Base-by-base conservation (phyloP, 1,284 basidiomycete species). In the Coriolopsis trogii region DNA sequence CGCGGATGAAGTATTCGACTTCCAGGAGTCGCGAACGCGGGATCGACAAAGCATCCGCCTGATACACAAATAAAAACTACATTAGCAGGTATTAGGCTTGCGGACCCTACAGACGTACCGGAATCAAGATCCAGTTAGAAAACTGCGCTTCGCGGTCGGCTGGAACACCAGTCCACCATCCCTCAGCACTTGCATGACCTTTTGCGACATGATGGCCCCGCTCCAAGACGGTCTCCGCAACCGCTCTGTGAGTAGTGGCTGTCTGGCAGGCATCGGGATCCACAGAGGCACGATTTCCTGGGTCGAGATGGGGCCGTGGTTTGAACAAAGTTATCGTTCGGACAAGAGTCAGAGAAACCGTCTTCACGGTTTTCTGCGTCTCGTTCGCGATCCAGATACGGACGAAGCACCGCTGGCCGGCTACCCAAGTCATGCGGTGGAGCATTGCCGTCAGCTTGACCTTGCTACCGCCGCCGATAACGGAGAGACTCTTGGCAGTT, bases 111-210 rank as follows among this genome's bases (percentile, higher is more conserved):
- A 13, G 10, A 71, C 87, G 72, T 67, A 95, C 93, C 16, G 93
- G 92, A 34, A 95, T 68, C 6, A 81, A 66, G 9, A 92, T 76
- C 39, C 74, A 80, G 72, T 87, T 81, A 43, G 79, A 75, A 67
- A 89, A 84, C 53, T 83, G 79, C 47, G 79, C 66, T 2, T 75
- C 73, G 58, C 87, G 82, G 0, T 84, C 83, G 5, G 87, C 73
- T 16, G 76, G 73, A 6, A 95, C 83, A 7, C 93, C 93, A 2
- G 84, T 78, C 92, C 93, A 95, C 88, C 91, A 94, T 0, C 91
- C 91, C 63, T 85, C 88, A 4, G 89, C 87, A 31, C 90, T 93
- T 5, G 89, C 87, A 63, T 82, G 77, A 2, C 87, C 87, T 58
- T 82, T 79, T 3, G 81, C 72, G 20, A 80, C 81, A 39, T 79